Percentiles rank a stretch among this genome's conserved stretches.
These are phyloP conservation scores for Stereocaulon alpinum DNA, from an alignment of 495 filamentous ascomycete species.

Conservation along the genomic window DNA sequence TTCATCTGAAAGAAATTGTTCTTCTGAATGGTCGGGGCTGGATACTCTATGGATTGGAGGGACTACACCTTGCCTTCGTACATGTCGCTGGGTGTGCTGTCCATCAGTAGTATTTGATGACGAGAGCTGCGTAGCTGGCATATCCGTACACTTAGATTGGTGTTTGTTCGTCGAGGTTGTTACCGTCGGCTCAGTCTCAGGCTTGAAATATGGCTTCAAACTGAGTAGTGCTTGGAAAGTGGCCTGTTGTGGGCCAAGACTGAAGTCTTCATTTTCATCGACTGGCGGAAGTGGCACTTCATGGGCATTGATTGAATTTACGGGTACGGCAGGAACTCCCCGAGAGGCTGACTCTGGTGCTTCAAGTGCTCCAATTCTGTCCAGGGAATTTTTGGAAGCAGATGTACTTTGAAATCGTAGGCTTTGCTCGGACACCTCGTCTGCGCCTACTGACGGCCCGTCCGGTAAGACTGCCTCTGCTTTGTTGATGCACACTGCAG, in stretches of 20 bases:
- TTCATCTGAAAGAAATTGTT: constrained; percentile 67
- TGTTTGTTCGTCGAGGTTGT: neutral
- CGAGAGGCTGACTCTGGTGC: neutral
- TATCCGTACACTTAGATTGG: neutral
- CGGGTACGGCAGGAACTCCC: neutral
- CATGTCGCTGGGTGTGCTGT: neutral
- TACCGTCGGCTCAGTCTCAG: neutral
- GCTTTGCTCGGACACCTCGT: neutral
- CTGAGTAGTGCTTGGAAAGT: neutral
- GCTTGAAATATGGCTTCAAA: neutral
- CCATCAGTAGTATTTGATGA: neutral
- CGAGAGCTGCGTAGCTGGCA: neutral
- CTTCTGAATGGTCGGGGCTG: constrained; percentile 48
- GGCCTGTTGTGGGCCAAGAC: constrained; percentile 6
- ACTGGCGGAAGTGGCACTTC: constrained; percentile 16
- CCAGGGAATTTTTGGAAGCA: neutral
- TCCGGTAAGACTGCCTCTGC: neutral
- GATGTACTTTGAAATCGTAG: neutral
- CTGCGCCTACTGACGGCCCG: too few species aligned
- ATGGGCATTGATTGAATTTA: constrained; percentile 4
- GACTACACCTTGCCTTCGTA: constrained; percentile 19
- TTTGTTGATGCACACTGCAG: neutral
- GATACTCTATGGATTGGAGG: constrained; percentile 30
- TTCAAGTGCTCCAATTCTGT: neutral
- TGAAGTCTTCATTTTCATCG: constrained; percentile 15